Evolutionary conservation across 2,329 filamentous ascomycete species (phyloP).

Genomic region (Aureobasidium sp.): DNA sequence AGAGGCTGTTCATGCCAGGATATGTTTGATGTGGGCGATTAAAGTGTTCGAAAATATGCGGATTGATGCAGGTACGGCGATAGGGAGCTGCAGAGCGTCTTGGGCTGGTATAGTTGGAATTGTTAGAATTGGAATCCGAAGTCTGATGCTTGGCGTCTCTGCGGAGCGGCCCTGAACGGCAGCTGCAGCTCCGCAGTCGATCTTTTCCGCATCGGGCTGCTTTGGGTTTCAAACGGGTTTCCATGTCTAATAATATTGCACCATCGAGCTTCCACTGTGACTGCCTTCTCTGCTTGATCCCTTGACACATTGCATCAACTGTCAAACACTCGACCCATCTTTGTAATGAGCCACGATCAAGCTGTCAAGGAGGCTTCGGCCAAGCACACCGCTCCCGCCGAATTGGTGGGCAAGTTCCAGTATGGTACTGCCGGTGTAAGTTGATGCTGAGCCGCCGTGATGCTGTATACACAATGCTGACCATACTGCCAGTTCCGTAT

Average conservation of each 20-base stretch:
- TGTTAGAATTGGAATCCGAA: neutral
- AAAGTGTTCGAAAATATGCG: neutral
- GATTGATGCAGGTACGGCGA: neutral
- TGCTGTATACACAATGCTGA: conserved; percentile 8
- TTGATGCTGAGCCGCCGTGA: neutral
- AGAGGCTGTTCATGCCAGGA: conserved; percentile 33
- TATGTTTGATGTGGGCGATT: too few species aligned
- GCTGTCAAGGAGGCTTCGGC: conserved; percentile 19
- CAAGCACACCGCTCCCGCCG: conserved; percentile 26
- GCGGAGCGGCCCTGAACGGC: neutral
- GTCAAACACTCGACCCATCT: neutral
- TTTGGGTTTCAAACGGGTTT: conserved; percentile 7
- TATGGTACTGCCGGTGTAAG: conserved; percentile 50
- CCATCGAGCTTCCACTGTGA: neutral
- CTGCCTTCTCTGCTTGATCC: neutral
- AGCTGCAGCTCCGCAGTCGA: neutral
- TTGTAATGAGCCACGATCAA: conserved; percentile 13
- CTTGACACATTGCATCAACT: neutral
- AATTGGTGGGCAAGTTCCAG: conserved; percentile 37
- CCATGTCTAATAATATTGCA: conserved; percentile 10
- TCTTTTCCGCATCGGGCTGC: neutral
- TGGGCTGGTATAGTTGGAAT: neutral
- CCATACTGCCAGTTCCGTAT: conserved; percentile 51
- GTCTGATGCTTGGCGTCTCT: neutral
- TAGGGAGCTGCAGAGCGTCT: neutral